Base-by-base conservation (phyloP, 352 stramenopile genomes). In the Pythium periplocum region DNA sequence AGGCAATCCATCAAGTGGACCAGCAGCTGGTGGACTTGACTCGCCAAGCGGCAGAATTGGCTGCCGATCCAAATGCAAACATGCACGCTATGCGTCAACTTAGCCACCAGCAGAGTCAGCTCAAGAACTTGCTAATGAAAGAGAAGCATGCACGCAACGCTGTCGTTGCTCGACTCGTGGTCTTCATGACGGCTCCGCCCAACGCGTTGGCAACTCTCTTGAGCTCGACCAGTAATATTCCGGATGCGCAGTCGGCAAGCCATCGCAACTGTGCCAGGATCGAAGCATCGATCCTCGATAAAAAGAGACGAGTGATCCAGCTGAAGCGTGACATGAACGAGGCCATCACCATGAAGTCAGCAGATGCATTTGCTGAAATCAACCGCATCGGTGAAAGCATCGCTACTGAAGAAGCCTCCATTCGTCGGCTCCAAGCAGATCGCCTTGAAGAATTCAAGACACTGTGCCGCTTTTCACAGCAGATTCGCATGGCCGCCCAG, bases 321-420 rank as follows among this genome's bases (percentile, higher is more conserved):
- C 61, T 74, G 44, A 74, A 86, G 48, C 64, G 57, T 30, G 56
- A 82, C 2, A 73, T 92, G 71, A 69, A 84, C 36, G 71, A 87
- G 6, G 51, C 78, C n/a, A 75, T 92, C 35, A 68, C 48, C 33
- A 65, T 88, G 57, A 76, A 81, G 55, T 66, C 73, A 32, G 66
- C 60, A 36, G 63, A 75, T 6, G 62, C 69, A 0, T 85, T 77
- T 26, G 71, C 56, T 0, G 78, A 91, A 48, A 65, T 88, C 8
- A 69, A 57, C 35, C 66, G 79, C 10, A 62, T 92, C 7, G 78
- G 75, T 1, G 56, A 32, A 30, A 68, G 78, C 53, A 82, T 88
- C 47, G 66, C 56, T 4, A 50, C 55, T 10, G 47, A 59, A 4
- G 75, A 88, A 44, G 45, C 68, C 8, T 59, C 67, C 6, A 62